A percentile compares a stretch with the other conserved stretches of the same genome.
Conservation (phyloP, 441 rosid species). For the Corymbia calophylla region DNA sequence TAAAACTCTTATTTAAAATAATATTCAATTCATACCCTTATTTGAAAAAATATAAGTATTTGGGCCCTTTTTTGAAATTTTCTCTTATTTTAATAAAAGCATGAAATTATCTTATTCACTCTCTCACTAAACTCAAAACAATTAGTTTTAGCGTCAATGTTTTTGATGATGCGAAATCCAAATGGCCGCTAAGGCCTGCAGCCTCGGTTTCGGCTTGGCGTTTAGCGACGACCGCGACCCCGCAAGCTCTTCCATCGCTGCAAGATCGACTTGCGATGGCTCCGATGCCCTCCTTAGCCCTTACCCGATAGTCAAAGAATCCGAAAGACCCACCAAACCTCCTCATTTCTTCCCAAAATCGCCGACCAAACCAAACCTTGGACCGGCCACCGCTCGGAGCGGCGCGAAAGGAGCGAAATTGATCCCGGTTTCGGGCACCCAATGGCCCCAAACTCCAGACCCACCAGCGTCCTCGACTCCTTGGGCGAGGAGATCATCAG, state of each 20-base stretch:
- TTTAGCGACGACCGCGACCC: not conserved
- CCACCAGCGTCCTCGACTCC: slow-evolving; percentile 44
- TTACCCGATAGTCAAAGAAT: not conserved
- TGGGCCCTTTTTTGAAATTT: too few relatives aligned
- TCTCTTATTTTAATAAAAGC: too few relatives aligned
- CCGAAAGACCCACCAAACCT: not conserved
- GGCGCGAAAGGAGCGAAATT: slow-evolving; percentile 6
- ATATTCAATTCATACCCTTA: too few relatives aligned
- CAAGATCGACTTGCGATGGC: not conserved
- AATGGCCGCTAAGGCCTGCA: not conserved
- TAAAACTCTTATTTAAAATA: too few relatives aligned
- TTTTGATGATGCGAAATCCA: too few relatives aligned
- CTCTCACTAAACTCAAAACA: not conserved
- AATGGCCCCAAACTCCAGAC: slow-evolving; percentile 62
- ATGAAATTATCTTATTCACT: not conserved
- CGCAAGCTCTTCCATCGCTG: not conserved
- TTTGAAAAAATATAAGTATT: too few relatives aligned
- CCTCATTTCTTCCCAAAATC: not conserved
- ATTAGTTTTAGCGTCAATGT: too few relatives aligned
- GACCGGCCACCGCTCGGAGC: not conserved
- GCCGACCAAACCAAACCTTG: not conserved
- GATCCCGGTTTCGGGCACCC: slow-evolving; percentile 5
- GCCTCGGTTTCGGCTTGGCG: not conserved
- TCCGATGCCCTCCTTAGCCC: not conserved
- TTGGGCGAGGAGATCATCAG: slow-evolving; percentile 83